A percentile compares a stretch with the other conserved stretches of the same genome.
These are phyloP conservation scores for Aspergillus awamori DNA, from an alignment of 2,329 filamentous ascomycete species.

Conservation along the genomic window DNA sequence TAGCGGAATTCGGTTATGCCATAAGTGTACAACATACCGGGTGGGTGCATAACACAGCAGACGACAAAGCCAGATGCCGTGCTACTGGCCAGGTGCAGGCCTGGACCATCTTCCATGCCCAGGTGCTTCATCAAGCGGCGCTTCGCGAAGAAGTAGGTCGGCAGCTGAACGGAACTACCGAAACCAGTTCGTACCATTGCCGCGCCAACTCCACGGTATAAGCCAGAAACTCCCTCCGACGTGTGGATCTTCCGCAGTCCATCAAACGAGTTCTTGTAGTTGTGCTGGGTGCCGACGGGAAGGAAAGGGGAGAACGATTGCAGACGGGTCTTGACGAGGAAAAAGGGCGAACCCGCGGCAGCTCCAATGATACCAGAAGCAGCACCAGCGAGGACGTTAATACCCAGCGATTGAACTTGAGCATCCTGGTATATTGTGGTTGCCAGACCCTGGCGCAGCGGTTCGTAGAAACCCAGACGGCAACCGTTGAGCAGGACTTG, in stretches of 20 bases:
- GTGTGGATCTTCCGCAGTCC: slow-evolving; percentile 79
- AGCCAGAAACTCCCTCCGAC: slow-evolving; percentile 73
- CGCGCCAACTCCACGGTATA: slow-evolving; percentile 88
- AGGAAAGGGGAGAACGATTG: slow-evolving; percentile 92
- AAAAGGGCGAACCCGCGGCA: slow-evolving; percentile 92
- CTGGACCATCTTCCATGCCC: slow-evolving; percentile 87
- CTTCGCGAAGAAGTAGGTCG: slow-evolving; percentile 98
- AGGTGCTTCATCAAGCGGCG: slow-evolving; percentile 77
- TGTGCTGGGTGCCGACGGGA: slow-evolving; percentile 95
- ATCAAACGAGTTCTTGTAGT: slow-evolving; percentile 82
- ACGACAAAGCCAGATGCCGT: slow-evolving; percentile 92
- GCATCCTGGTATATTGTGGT: slow-evolving; percentile 70
- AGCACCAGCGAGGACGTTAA: slow-evolving; percentile 94
- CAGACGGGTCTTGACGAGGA: slow-evolving; percentile 93
- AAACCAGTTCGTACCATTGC: slow-evolving; percentile 97
- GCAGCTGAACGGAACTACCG: slow-evolving; percentile 91
- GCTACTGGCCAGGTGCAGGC: slow-evolving; percentile 85
- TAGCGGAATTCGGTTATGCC: slow-evolving; percentile 2
- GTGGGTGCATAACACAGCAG: slow-evolving; percentile 97
- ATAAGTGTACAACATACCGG: slow-evolving; percentile 59
- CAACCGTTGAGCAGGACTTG: slow-evolving; percentile 96
- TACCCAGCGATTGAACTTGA: slow-evolving; percentile 76
- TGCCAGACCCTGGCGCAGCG: slow-evolving; percentile 74
- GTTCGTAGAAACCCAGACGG: slow-evolving; percentile 96
- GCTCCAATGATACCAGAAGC: slow-evolving; percentile 87